Base-by-base conservation (phyloP, 1,284 basidiomycete genomes). In the Megacollybia platyphylla region DNA sequence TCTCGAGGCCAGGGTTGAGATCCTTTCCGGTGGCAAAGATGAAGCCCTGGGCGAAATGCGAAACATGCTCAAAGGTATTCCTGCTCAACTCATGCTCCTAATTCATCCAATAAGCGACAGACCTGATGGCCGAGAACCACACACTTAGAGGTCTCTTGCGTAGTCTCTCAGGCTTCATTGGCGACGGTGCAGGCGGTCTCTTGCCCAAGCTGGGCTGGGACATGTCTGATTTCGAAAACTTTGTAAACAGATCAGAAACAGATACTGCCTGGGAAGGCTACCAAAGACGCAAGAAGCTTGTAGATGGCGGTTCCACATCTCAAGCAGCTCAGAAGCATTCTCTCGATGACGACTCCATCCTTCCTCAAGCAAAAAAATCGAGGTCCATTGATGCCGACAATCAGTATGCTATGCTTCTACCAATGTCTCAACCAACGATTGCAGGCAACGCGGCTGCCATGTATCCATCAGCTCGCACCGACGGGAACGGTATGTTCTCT, bases 251-350 rank as follows among this genome's bases (percentile, higher is more conserved):
- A 52, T 77, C 84, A 2, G 89, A 93, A 61, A 90, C 88, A 0
- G 89, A 93, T 57, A 90, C 88, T 1, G 89, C 88, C 24, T 89
- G 83, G 70, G 88, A 92, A 55, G 83, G 87, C 39, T 91, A 84
- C 54, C 77, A 88, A 48, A 61, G 73, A 27, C 73, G 83, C 49
- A 87, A 80, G 57, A 71, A 68, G 45, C 39, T 47, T 15, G 57
- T 58, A 4, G 42, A 50, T 11, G 52, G 54, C 11, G 46, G 55
- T n/a, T 44, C 49, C 35, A 48, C 48, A 17, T 49, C 56, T 26
- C 44, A 26, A 15, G 42, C 47, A 31, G 52, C 54, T 9, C 60
- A 61, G 44, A 71, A 73, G 51, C 63, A 68, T 29, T 29, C 64
- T 35, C 54, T 64, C 0, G 80, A 82, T n/a, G 75, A 74, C 26